A percentile compares a stretch with the other conserved stretches of the same genome.
Evolutionary conservation across 345 rosid species (phyloP).

Genomic region (Toxicodendron radicans): DNA sequence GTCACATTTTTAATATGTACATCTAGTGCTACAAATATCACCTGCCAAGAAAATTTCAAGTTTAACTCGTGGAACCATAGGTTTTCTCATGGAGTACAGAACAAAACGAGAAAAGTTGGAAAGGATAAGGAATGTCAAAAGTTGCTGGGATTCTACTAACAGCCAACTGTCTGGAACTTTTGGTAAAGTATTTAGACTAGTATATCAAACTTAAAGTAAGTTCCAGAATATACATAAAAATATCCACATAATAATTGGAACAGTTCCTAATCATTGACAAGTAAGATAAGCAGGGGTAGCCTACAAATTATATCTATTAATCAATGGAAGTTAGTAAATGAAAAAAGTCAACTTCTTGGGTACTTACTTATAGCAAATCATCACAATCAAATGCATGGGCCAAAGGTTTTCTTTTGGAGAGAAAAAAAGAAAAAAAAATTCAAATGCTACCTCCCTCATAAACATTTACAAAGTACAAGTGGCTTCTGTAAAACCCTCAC

Average conservation of each 20-base stretch:
- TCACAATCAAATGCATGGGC: neutral
- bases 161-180: neutral
- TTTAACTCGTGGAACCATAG: constrained; percentile 10
- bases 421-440: neutral
- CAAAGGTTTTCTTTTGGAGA: neutral
- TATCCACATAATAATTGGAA: neutral
- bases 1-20: constrained; percentile 52
- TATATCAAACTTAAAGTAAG: neutral
- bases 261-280: neutral
- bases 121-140: neutral
- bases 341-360: constrained; percentile 12
- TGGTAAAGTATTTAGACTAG: neutral
- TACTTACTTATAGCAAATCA: constrained; percentile 5
- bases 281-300: neutral
- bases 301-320: neutral
- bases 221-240: neutral
- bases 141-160: too few relatives aligned
- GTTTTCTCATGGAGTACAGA: neutral
- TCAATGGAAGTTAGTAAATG: constrained; percentile 1
- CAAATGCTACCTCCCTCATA: neutral
- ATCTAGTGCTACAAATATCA: constrained; percentile 65
- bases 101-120: neutral
- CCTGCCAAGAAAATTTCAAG: constrained; percentile 42
- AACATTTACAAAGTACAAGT: neutral
- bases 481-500: neutral